A percentile compares a stretch with the other conserved stretches of the same genome.
Conservation (phyloP, 164 flowering plant species). For the Pachysandra terminalis region DNA sequence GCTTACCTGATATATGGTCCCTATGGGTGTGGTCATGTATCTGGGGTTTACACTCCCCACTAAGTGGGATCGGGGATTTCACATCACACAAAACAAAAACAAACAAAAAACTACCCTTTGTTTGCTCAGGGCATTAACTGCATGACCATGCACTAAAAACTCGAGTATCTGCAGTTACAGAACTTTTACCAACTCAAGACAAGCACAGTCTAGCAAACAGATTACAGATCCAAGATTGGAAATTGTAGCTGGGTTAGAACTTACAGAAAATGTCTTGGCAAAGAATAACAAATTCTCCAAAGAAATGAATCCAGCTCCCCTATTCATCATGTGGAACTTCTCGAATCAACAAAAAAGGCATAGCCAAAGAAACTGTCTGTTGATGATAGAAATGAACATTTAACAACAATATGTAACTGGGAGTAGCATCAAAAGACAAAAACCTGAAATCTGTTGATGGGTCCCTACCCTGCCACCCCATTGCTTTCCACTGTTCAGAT, state of each 20-base stretch:
- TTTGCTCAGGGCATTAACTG: too few species aligned
- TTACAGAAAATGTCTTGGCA: constrained; percentile 85
- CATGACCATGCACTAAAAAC: too few species aligned
- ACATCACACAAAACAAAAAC: too few species aligned
- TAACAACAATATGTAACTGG: not conserved
- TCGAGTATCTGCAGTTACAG: too few species aligned
- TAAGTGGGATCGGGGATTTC: too few species aligned
- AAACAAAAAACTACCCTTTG: too few species aligned
- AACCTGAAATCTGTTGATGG: constrained; percentile 97
- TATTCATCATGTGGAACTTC: constrained; percentile 24
- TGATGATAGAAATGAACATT: not conserved
- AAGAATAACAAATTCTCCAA: constrained; percentile 90
- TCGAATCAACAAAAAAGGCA: not conserved
- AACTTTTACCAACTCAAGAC: not conserved
- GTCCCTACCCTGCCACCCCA: constrained; percentile 99
- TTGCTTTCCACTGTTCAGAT: constrained; percentile 92
- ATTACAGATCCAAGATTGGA: not conserved
- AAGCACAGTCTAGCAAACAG: not conserved
- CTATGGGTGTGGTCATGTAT: too few species aligned
- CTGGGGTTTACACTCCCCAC: too few species aligned
- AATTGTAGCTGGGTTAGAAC: constrained; percentile 14
- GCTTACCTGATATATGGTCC: too few species aligned
- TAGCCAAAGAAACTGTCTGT: not conserved
- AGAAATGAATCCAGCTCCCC: constrained; percentile 95
- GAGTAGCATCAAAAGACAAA: not conserved